Base-by-base conservation (phyloP, 2,329 filamentous ascomycete species). In the Pseudopyrenochaeta lycopersici region DNA sequence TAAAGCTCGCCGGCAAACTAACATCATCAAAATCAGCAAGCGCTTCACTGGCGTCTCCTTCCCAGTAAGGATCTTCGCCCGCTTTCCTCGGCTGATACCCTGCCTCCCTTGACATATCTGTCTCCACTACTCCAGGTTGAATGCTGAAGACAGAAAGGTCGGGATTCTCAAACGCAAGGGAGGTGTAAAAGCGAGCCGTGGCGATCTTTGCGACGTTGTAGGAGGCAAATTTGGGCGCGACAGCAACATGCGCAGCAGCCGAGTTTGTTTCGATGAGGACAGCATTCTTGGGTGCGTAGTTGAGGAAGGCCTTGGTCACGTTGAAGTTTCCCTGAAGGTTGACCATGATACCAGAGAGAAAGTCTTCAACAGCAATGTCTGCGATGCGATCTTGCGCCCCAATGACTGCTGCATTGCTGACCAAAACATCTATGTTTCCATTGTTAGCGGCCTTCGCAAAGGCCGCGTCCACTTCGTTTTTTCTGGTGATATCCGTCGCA, bases 81-180 rank as follows among this genome's bases (percentile, higher is more conserved):
- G 56, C 54, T 11, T 50, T 51, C 20, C 53, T 11, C 15, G 55
- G 46, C 32, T 51, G 46, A 21, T 62, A 59, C 1, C 60, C 64
- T 1, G 54, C 56, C 5, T 46, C 43, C 15, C 46, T 58, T 29
- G 62, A 66, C 67, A 78, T 75, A 3, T 74, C 77, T 0, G 76
- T 80, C 4, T 64, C 68, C 3, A 81, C 63, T 1, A 77, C 66
- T 1, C 79, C 80, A 1, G 80, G 79, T 7, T 81, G 79, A 2
- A 79, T 61, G 40, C 67, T 69, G 12, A 76, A 71, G n/a, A 80
- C 64, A 12, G 71, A 64, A 0, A 80, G 29, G 0, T 68, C 58
- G 0, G 77, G 77, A 23, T 80, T 73, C 54, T 76, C 76, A 7
- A 62, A 63, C 1, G 63, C 64, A 1, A 79, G 52, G 27, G 69